Base-by-base conservation (phyloP, 768 basidiomycete species). In the Leccinum ochraceum region DNA sequence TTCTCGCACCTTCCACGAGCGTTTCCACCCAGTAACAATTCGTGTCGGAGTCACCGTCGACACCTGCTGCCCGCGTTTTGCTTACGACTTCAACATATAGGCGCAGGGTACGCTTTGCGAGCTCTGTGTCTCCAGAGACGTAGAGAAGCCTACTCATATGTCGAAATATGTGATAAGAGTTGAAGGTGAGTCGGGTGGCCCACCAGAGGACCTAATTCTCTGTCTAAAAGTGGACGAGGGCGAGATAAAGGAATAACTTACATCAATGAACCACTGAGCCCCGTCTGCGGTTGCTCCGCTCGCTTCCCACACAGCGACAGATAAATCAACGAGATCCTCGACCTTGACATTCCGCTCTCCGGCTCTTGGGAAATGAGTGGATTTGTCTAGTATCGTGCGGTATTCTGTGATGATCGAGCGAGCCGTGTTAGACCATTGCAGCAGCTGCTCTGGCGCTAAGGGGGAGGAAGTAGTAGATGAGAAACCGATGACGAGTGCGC, bases 131-230 rank as follows among this genome's bases (percentile, higher is more conserved):
- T 9, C 85, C 85, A 0, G 82, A 79, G 13, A 85, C 81, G 59
- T 86, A 83, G 16, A 92, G 75, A 2, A 95, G 74, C 1, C 89
- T 86, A 30, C 86, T 85, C 80, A 98, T 87, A 73, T 97, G 92
- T 1, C 95, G 87, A 57, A 92, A 83, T 8, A 98, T 78, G 9
- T 87, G 84, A 61, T 89, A 89, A 0, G 92, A 95, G 69, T 97
- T 95, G 80, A 98, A 97, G 0, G 96, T 98, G 22, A 95, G 82
- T 22, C 89, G 86, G 9, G 94, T 95, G 1, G 94, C 90, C 94
- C 94, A 95, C 90, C 94, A 96, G 2, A 98, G 81, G 22, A 94
- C 83, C 90, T 92, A 71, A 36, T 51, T 46, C 1, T n/a, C 13
- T 42, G 30, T 17, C 56, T 55, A 10, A 61, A 44, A 57, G 57